Conservation (phyloP, 208 protist genomes). For the Tritrichomonas foetus region DNA sequence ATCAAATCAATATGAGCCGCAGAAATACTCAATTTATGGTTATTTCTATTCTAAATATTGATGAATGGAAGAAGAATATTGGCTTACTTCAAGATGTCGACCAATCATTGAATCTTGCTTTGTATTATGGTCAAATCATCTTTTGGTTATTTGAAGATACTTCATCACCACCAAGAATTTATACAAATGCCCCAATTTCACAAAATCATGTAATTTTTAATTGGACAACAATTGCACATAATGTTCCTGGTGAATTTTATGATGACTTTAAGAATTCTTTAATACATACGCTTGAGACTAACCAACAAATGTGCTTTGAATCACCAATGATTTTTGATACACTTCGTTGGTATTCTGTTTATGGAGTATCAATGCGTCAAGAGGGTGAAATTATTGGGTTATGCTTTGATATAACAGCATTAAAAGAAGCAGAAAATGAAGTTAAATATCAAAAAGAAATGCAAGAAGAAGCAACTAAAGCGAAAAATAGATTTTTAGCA, state of each 20-base stretch:
- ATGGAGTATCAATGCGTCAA: neutral
- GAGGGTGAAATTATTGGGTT: neutral
- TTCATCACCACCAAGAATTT: too few species aligned
- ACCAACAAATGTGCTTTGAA: neutral
- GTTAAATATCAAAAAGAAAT: neutral
- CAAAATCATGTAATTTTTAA: neutral
- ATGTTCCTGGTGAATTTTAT: neutral
- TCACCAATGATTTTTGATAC: neutral
- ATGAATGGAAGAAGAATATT: too few species aligned
- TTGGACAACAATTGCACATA: neutral
- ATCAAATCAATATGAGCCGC: too few species aligned
- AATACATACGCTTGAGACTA: neutral
- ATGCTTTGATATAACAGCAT: neutral
- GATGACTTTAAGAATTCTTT: neutral
- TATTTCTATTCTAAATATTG: too few species aligned
- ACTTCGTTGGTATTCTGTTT: neutral
- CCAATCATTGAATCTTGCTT: too few species aligned
- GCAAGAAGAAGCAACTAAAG: neutral
- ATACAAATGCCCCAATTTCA: neutral
- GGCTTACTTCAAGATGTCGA: too few species aligned
- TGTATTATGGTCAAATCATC: too few species aligned
- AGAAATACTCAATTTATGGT: too few species aligned
- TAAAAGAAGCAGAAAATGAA: neutral
- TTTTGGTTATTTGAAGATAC: too few species aligned
- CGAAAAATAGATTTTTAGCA: conserved; percentile 24